Percentiles rank a stretch among this genome's conserved stretches.
Evolutionary conservation across 1,139 yeast genomes (phyloP).

Genomic region (Zygosaccharomyces pseudobailii): DNA sequence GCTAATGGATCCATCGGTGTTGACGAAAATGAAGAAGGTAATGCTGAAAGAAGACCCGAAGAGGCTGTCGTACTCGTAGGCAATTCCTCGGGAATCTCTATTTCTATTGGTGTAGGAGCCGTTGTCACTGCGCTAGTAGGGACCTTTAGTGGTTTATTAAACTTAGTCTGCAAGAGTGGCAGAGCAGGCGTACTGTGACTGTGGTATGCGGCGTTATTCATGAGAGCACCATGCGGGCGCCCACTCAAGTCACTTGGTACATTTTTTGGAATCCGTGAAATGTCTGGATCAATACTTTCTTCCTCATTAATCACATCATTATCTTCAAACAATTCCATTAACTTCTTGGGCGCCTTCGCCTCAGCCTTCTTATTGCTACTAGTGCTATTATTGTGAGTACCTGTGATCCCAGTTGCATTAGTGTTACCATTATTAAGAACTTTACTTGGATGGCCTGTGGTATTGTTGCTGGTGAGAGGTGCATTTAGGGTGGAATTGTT

Average conservation of each 20-base stretch:
- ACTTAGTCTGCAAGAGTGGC: slow-evolving; percentile 30
- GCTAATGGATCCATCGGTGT: slow-evolving; percentile 3
- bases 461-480: slow-evolving; percentile 23
- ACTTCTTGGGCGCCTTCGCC: slow-evolving; percentile 64
- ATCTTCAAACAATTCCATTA: slow-evolving; percentile 65
- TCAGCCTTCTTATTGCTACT: slow-evolving; percentile 23
- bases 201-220: slow-evolving; percentile 16
- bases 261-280: slow-evolving; percentile 19
- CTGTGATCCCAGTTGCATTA: slow-evolving; percentile 24
- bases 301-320: slow-evolving; percentile 27
- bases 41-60: slow-evolving; percentile 7
- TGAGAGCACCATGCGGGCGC: slow-evolving; percentile 17
- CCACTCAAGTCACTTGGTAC: slow-evolving; percentile 8
- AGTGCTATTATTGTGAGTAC: slow-evolving; percentile 18
- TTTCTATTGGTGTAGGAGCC: slow-evolving; percentile 46
- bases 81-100: slow-evolving; percentile 52
- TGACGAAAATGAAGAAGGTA: slow-evolving; percentile 14
- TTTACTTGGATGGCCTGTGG: slow-evolving; percentile 23
- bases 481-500: slow-evolving; percentile 28
- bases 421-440: slow-evolving; percentile 26
- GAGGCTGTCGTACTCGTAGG: slow-evolving; percentile 30
- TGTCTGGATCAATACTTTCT: slow-evolving; percentile 19
- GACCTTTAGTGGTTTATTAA: slow-evolving; percentile 19
- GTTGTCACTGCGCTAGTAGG: slow-evolving; percentile 27
- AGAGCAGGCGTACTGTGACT: slow-evolving; percentile 30